Percentiles rank a stretch among this genome's conserved stretches.
Evolutionary conservation across 768 basidiomycete species (phyloP).

Genomic region (Rhodocollybia butyracea): DNA sequence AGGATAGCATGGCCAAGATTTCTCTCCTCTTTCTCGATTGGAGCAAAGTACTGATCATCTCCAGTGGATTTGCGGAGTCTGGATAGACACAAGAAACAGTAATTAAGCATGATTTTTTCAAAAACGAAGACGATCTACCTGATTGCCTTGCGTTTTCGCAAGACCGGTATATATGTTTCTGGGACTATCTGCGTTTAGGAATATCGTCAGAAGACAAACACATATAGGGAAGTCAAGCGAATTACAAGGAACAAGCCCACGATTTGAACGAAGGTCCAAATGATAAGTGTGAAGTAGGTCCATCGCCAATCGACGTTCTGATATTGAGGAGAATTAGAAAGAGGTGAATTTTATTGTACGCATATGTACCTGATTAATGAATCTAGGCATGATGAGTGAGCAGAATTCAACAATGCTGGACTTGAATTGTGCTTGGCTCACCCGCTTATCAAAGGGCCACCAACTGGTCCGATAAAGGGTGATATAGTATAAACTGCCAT

Average conservation of each 20-base stretch:
- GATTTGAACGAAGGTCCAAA: slow-evolving; percentile 63
- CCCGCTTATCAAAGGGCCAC: slow-evolving; percentile 60
- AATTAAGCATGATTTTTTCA: not conserved
- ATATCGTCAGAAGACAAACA: not conserved
- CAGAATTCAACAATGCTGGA: not conserved
- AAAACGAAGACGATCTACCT: slow-evolving; percentile 29
- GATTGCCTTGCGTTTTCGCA: slow-evolving; percentile 58
- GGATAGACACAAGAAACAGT: not conserved
- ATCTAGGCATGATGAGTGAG: slow-evolving; percentile 30
- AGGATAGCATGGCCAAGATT: slow-evolving; percentile 44
- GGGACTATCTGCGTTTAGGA: slow-evolving; percentile 53
- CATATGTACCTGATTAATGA: slow-evolving; percentile 62
- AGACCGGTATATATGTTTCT: slow-evolving; percentile 66
- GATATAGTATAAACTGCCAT: slow-evolving; percentile 56
- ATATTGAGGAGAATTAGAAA: slow-evolving; percentile 1
- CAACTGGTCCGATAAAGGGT: slow-evolving; percentile 48
- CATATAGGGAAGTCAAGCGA: not conserved
- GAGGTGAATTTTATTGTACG: not conserved
- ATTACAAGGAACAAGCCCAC: slow-evolving; percentile 44
- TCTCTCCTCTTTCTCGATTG: slow-evolving; percentile 48
- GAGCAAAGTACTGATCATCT: slow-evolving; percentile 52
- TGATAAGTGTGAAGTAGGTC: slow-evolving; percentile 70
- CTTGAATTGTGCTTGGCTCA: slow-evolving; percentile 33
- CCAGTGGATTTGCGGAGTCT: slow-evolving; percentile 58
- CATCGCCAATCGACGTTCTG: slow-evolving; percentile 67